phyloP scores from a whole-genome alignment of 208 protist genomes.

The Acanthamoeba healyi region DNA sequence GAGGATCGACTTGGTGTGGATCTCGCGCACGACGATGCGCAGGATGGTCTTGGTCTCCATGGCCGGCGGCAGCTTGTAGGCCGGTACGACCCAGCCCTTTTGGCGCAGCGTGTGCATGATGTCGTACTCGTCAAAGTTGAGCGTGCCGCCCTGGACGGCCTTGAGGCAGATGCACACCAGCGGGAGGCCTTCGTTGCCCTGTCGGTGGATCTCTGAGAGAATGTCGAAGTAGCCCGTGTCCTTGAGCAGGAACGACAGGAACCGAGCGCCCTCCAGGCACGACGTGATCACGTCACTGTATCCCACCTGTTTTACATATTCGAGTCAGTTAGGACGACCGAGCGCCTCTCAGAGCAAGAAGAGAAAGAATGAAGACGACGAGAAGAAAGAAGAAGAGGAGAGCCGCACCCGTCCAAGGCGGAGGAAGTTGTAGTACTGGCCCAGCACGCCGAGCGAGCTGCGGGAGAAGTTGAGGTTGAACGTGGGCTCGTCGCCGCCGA shows the following conservation, averaged over 20 bases:
- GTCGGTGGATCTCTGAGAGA: conserved; percentile 30
- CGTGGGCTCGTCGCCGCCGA: conserved; percentile 74
- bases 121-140: conserved; percentile 66
- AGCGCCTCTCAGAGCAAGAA: too few species aligned
- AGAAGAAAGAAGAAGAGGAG: too few species aligned
- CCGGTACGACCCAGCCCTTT: conserved; percentile 53
- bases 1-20: conserved; percentile 55
- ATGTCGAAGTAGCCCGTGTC: conserved; percentile 38
- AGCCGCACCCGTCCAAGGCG: conserved; percentile 67
- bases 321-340: too few species aligned
- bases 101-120: conserved; percentile 36
- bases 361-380: background rate
- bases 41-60: conserved; percentile 40
- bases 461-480: conserved; percentile 80
- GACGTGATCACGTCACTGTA: conserved; percentile 58
- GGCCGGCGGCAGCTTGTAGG: conserved; percentile 61
- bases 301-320: conserved; percentile 15
- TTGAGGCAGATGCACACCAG: conserved; percentile 35
- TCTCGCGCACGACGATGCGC: conserved; percentile 62
- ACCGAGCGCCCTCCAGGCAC: conserved; percentile 45
- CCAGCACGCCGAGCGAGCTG: conserved; percentile 66
- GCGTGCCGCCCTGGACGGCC: background rate
- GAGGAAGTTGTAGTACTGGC: conserved; percentile 80
- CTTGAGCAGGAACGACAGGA: conserved; percentile 70
- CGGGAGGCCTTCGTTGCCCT: conserved; percentile 46